Evolutionary conservation across 2,329 filamentous ascomycete species (phyloP), one percentile per base, ranked within the genome.

Genomic region (Aaosphaeria arxii): DNA sequence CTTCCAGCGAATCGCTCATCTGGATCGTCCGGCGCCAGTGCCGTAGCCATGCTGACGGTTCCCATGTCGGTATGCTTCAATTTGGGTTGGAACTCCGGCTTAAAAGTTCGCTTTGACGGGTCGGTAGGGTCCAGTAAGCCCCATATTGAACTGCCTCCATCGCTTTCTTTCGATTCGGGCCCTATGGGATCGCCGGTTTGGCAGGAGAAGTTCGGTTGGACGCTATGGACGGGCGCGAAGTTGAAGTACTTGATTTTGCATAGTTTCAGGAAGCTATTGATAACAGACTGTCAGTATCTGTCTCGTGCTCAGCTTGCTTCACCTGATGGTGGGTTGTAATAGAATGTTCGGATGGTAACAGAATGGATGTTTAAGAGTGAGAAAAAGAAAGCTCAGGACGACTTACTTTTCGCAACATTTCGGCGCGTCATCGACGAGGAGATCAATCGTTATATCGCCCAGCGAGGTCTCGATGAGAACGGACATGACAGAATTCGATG

Each of bases 181-280:
- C 94, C 92, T 45, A 97, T 85, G 9, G 92, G 92, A 64, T 97
- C 94, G 68, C 92, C 92, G 31, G 89, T 95, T 72, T 97, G 92
- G 73, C 96, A 96, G 52, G 91, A 95, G 73, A 96, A 97, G 72
- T 90, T 85, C 70, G 92, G 94, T 67, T 96, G 94, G 35, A 99
- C 83, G 57, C 87, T 91, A 74, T 96, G 89, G 46, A 97, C 77
- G 29, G 92, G 94, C 5, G 91, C 86, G 71, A 95, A 97, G 77
- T 97, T 97, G 84, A 96, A 99, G 76, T 97, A 99, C 77, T 96
- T 99, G 73, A 91, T 79, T 76, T 97, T 97, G 83, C 94, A 96
- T 61, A 99, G 88, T 80, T 99, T 97, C 48, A 99, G 78, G 71
- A 99, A 97, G 80, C 90, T 95, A n/a, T 36, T 59, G 64, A 58